phyloP scores from a whole-genome alignment of 139 green algal species.

The Closterium sp. region DNA sequence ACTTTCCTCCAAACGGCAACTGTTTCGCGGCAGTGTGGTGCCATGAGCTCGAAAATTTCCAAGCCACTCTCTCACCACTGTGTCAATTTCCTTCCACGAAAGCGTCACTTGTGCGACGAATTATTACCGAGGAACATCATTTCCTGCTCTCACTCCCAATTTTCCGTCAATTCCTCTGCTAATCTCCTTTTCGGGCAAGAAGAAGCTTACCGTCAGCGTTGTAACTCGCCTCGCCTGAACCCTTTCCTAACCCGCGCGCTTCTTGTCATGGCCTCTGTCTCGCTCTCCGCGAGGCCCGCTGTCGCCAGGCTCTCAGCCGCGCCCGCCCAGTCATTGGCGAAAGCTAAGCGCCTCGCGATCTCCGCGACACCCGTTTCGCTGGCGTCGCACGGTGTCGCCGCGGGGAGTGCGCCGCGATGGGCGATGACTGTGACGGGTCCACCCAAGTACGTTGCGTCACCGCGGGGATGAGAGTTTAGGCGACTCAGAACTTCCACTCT shows the following conservation, averaged over 20 bases:
- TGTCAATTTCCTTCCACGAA: neutral
- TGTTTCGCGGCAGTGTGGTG: neutral
- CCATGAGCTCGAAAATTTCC: too few relatives aligned
- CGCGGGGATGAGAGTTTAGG: too few relatives aligned
- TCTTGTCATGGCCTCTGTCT: neutral
- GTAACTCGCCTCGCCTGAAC: neutral
- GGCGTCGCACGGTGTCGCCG: neutral
- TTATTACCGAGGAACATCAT: neutral
- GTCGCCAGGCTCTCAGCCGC: neutral
- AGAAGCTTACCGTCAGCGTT: too few relatives aligned
- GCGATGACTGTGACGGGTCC: neutral
- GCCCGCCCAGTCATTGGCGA: neutral
- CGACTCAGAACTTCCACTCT: too few relatives aligned
- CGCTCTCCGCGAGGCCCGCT: neutral
- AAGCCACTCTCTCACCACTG: too few relatives aligned
- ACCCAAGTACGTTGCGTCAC: too few relatives aligned
- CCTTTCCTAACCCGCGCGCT: neutral
- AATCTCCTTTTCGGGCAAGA: too few relatives aligned
- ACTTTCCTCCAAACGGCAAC: neutral
- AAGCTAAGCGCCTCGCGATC: neutral
- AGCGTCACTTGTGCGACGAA: neutral
- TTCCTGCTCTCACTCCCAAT: too few relatives aligned
- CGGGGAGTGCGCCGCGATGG: neutral
- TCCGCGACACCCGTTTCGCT: neutral
- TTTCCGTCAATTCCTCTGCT: too few relatives aligned